Conservation (phyloP, 208 protist species). For the Vickermania spadyakhi region DNA sequence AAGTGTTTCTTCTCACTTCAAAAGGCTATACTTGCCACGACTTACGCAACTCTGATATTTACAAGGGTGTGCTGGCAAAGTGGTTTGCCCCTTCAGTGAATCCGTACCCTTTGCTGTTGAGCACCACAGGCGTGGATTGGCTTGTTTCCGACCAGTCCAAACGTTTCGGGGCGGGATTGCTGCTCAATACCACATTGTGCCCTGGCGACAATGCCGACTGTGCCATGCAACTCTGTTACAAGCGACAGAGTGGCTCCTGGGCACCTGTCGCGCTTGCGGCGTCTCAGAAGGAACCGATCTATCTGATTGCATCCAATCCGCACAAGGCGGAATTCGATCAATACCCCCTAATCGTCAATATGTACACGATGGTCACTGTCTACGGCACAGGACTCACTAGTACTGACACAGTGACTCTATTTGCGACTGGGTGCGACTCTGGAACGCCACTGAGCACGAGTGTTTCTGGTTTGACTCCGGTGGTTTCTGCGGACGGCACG, state of each 20-base stretch:
- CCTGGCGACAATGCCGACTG: slow-evolving; percentile 25
- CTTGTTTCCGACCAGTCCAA: slow-evolving; percentile 44
- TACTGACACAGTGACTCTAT: slow-evolving; percentile 38
- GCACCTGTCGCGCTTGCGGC: slow-evolving; percentile 44
- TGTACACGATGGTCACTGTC: slow-evolving; percentile 85
- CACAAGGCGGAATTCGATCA: slow-evolving; percentile 49
- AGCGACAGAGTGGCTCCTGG: slow-evolving; percentile 56
- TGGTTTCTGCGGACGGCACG: slow-evolving; percentile 22
- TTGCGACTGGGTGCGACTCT: slow-evolving; percentile 18
- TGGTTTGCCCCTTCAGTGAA: slow-evolving; percentile 59
- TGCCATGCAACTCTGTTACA: slow-evolving; percentile 79
- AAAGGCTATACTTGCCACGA: slow-evolving; percentile 80
- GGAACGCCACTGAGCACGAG: slow-evolving; percentile 31
- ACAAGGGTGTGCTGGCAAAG: slow-evolving; percentile 25
- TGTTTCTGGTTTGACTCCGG: slow-evolving; percentile 7
- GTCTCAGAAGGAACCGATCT: slow-evolving; percentile 9
- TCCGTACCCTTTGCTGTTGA: slow-evolving; percentile 38
- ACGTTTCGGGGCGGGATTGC: slow-evolving; percentile 56
- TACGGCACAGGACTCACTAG: slow-evolving; percentile 26
- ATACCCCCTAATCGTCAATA: slow-evolving; percentile 42
- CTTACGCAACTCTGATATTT: slow-evolving; percentile 42
- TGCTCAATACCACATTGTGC: slow-evolving; percentile 47
- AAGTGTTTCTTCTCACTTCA: slow-evolving; percentile 61
- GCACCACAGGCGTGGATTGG: slow-evolving; percentile 42
- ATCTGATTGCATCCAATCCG: slow-evolving; percentile 63